Base-by-base conservation (phyloP, 306 rosid genomes). In the Crotalaria pallida region DNA sequence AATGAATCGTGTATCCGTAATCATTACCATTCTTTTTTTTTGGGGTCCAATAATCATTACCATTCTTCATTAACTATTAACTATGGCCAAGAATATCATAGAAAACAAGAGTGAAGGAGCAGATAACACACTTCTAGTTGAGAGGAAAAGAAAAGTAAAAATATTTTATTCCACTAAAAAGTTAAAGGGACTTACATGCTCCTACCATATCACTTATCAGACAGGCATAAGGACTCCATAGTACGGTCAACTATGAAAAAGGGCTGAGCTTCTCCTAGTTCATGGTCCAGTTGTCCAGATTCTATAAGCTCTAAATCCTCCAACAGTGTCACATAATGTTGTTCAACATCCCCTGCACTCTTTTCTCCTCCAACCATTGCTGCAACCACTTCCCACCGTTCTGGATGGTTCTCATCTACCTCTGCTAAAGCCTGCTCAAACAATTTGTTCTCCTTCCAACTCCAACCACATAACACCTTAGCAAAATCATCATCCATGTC, bases 361-460 rank as follows among this genome's bases (percentile, higher is more conserved):
- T 85, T 89, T 44, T 83, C 29, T 10, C 96, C 96, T 58, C 96
- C 96, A 19, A 89, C 62, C 82, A 84, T 77, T 72, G 90, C 77
- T 6, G 96, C 96, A 59, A 86, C 87, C 19, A 79, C 64, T 21
- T 81, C 84, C 96, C 96, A 87, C 55, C 96, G 71, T 67, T 83
- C 79, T 29, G 96, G 96, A 47, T 87, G 84, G 34, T 80, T 70
- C 69, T 90, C 88, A 43, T 90, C 92, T 3, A 90, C 92, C 78
- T 75, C 83, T 4, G 92, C 88, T 64, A 88, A 82, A 68, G 95
- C 96, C 64, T 84, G 60, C 85, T 90, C 96, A 75, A 90, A 90
- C 84, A 84, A 71, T 70, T 88, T 90, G 83, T 88, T 90, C 85
- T 90, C 90, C 80, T 90, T 88, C 95, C 95, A 88, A 80, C 88